Conservation (phyloP, 2,329 filamentous ascomycete species). For the Colletotrichum paranaense region DNA sequence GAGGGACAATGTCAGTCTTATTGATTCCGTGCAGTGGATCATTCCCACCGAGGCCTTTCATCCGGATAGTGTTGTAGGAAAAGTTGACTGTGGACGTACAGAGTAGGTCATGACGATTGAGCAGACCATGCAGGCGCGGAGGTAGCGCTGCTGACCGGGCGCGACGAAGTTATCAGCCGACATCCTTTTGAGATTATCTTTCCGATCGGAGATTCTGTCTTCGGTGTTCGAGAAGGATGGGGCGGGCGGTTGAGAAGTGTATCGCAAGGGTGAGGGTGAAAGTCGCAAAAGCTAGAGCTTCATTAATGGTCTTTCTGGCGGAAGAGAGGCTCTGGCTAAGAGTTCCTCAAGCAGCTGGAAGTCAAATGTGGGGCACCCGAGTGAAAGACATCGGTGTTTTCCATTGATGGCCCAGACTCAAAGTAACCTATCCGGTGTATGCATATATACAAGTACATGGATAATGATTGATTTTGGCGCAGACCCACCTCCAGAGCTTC, state of each 20-base stretch:
- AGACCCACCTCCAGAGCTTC: conserved; percentile 6
- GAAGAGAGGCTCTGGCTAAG: neutral
- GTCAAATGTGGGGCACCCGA: neutral
- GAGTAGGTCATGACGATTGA: conserved; percentile 88
- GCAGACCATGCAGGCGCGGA: conserved; percentile 99
- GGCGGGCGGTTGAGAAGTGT: neutral
- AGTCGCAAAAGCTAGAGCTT: neutral
- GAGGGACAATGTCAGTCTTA: neutral
- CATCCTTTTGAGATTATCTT: conserved; percentile 45
- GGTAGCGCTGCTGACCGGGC: conserved; percentile 81
- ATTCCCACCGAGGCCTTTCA: no score
- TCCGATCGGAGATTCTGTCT: neutral
- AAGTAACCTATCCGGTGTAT: neutral
- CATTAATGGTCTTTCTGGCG: neutral
- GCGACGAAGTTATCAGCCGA: conserved; percentile 72
- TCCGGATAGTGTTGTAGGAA: no score
- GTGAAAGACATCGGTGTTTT: neutral
- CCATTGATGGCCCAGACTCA: neutral
- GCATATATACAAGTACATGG: neutral
- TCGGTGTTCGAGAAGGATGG: neutral
- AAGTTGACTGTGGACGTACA: conserved; percentile 57
- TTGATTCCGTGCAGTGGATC: no score
- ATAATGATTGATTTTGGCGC: neutral
- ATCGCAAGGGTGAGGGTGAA: neutral
- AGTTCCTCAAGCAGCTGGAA: neutral